Base-by-base conservation (phyloP, 2,329 filamentous ascomycete species). In the Bretziella fagacearum region DNA sequence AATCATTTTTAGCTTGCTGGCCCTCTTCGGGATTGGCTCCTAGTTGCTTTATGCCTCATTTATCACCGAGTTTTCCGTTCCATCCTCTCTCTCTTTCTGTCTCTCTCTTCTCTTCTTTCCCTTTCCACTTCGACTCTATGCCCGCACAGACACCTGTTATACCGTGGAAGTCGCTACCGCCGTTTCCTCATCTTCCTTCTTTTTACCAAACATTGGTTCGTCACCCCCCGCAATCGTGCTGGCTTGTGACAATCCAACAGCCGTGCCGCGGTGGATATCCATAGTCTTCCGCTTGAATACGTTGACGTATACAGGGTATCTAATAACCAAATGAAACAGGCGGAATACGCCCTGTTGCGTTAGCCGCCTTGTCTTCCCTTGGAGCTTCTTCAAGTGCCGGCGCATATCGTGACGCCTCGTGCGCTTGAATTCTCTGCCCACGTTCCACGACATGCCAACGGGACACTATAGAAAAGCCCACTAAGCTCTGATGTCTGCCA, bases 261-360 rank as follows among this genome's bases (percentile, higher is more conserved):
- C 35, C 8, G 46, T 51, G 3, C 20, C 50, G n/a, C 46, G 50
- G 20, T 49, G 46, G 11, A 35, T 40, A 26, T 49, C 46, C 43
- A 51, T 51, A 13, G 39, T 36, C 13, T 49, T 47, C 30, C 32
- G 26, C 29, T 51, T 51, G 27, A 39, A 51, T 18, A 51, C 13
- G 22, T 51, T 51, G 27, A 51, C 50, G 35, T 49, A 51, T 8
- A 51, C 32, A 10, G 50, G 46, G 23, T 51, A 49, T n/a, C 42
- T 51, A 33, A 10, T 13, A 25, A 32, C 13, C 22, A 10, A 42
- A 42, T 17, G 13, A 8, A 36, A 39, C n/a, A n/a, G n/a, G n/a
- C n/a, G n/a, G n/a, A n/a, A n/a, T n/a, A n/a, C n/a, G n/a, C n/a
- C n/a, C n/a, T n/a, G 18, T 20, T 10, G 11, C 15, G 27, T 51